Evolutionary conservation across 2,329 filamentous ascomycete genomes (phyloP), one percentile per base, ranked within the genome.

Genomic region (Metarhizium anisopliae): DNA sequence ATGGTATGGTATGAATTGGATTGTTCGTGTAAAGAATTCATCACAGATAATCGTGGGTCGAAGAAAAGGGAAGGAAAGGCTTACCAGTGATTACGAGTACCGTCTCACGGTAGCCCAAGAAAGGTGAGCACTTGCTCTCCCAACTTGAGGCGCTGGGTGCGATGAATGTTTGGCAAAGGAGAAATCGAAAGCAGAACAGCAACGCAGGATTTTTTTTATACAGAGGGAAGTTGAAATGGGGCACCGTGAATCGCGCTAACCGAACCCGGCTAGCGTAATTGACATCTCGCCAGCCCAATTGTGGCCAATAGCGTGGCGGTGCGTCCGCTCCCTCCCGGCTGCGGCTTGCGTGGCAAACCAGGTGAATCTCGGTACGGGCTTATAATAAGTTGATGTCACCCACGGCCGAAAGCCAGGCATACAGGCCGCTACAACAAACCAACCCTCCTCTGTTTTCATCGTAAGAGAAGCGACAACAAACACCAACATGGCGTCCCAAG

Each of bases 1-100:
- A 83, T 76, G 71, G 68, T 68, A 66, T 74, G 70, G 79, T 83
- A 78, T 77, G 79, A 77, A 72, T 83, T 83, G 80, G 80, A 83
- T 83, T 83, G 79, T 82, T 82, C 78, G 70, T 71, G 68, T 62
- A 62, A 62, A 59, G 52, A 63, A 55, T 61, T 69, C 70, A 72
- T 73, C 70, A 69, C 57, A 59, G 61, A 66, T 53, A 50, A 59
- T 45, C 42, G 45, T 35, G 38, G 36, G 52, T 25, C 36, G 54
- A 50, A 38, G 36, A 2, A 20, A 43, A n/a, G 4, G 36, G 16
- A 6, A 52, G 30, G 8, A 25, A 13, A 8, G 38, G 50, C 62
- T 66, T 67, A 66, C 66, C 64, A 55, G 36, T 32, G 7, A 13
- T 36, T 42, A 25, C 25, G 2, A 40, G 11, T n/a, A 50, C 50